phyloP scores from a whole-genome alignment of 768 basidiomycete genomes.

The Kwoniella heveanensis region DNA sequence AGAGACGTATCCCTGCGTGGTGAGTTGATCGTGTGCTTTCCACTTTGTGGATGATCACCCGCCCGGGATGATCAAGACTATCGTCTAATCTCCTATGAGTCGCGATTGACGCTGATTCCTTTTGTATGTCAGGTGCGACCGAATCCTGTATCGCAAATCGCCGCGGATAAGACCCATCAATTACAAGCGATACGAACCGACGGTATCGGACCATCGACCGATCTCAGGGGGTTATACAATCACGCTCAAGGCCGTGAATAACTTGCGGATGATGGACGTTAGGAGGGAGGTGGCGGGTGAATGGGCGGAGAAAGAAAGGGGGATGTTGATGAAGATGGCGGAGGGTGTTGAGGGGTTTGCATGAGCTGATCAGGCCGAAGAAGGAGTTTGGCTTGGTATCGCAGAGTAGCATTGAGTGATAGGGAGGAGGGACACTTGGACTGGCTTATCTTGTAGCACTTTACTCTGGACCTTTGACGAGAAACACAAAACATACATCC shows the following conservation, averaged over 20 bases:
- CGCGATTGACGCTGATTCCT: too few relatives aligned
- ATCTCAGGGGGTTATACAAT: constrained; percentile 77
- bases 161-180: constrained; percentile 66
- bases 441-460: too few relatives aligned
- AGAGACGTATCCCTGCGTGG: constrained; percentile 88
- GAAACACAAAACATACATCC: too few relatives aligned
- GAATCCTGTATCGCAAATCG: constrained; percentile 72
- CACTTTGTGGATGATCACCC: too few relatives aligned
- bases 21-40: constrained; percentile 19
- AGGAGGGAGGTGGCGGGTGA: constrained; percentile 63
- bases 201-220: constrained; percentile 87
- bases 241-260: constrained; percentile 71
- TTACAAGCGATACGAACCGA: constrained; percentile 80
- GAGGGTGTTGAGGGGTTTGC: constrained; percentile 8
- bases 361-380: too few relatives aligned
- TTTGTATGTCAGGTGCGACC: constrained; percentile 66
- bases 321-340: constrained; percentile 46
- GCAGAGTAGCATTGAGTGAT: too few relatives aligned
- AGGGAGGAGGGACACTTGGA: too few relatives aligned
- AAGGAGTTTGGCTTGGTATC: too few relatives aligned
- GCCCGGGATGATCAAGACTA: too few relatives aligned
- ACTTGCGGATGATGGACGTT: constrained; percentile 64
- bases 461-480: too few relatives aligned
- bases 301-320: constrained; percentile 55
- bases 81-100: too few relatives aligned